A percentile compares a stretch with the other conserved stretches of the same genome.
These are phyloP conservation scores for Erucastrum elatum DNA, from an alignment of 345 rosid genomes.

Conservation along the genomic window DNA sequence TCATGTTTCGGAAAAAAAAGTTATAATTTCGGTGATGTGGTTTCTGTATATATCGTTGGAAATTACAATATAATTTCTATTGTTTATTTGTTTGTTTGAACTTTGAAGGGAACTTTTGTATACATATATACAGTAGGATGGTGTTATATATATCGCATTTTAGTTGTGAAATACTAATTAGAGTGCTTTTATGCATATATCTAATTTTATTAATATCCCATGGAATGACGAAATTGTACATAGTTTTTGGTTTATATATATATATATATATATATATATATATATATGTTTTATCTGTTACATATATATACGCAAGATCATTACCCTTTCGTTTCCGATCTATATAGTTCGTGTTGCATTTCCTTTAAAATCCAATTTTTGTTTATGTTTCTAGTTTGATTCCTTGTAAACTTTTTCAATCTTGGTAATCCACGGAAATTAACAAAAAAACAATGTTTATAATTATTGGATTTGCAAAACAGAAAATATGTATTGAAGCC, in stretches of 20 bases:
- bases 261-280: neutral
- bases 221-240: neutral
- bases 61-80: constrained; percentile 13
- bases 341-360: neutral
- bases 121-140: constrained; percentile 15
- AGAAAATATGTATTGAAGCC: neutral
- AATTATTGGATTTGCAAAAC: neutral
- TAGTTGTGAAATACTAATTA: neutral
- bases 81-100: neutral
- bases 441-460: neutral
- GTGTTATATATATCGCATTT: constrained; percentile 13
- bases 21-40: constrained; percentile 28
- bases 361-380: neutral
- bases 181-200: neutral
- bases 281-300: neutral
- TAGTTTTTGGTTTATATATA: neutral
- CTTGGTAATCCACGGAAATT: neutral
- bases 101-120: constrained; percentile 19
- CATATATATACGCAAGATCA: neutral
- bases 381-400: neutral
- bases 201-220: neutral
- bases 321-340: neutral
- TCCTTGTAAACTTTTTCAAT: neutral
- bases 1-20: neutral
- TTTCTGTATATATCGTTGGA: constrained; percentile 34